Evolutionary conservation across 139 green algal species (phyloP).

Genomic region (Micractinium sp.): DNA sequence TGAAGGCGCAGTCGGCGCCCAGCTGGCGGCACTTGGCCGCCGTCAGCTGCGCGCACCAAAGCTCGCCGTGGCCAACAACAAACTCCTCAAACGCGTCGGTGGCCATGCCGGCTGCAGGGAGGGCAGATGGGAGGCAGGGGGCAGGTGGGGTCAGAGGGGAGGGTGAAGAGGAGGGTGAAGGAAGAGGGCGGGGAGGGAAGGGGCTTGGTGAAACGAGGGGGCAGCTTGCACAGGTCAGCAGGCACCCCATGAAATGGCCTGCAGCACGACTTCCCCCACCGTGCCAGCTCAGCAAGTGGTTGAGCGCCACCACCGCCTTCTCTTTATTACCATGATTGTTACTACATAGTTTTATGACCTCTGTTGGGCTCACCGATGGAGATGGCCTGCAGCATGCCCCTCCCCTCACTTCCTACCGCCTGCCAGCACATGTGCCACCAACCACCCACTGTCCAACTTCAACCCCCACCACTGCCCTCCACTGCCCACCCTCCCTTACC

Average conservation of each 20-base stretch:
- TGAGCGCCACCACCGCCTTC: no score
- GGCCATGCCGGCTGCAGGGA: constrained; percentile 78
- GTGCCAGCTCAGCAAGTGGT: no score
- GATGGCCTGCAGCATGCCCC: no score
- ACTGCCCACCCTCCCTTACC: constrained; percentile 43
- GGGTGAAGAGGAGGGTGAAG: no score
- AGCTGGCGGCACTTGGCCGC: constrained; percentile 67
- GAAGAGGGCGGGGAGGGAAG: background rate
- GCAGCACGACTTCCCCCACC: no score
- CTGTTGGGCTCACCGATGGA: constrained; percentile 64
- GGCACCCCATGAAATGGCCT: no score
- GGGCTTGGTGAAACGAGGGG: background rate
- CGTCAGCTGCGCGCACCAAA: constrained; percentile 95
- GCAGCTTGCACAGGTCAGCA: no score
- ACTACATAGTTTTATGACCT: no score
- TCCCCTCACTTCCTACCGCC: no score
- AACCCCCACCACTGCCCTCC: no score
- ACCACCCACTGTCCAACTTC: no score
- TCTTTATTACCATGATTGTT: no score
- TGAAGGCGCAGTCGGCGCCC: constrained; percentile 72
- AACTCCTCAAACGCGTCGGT: constrained; percentile 95
- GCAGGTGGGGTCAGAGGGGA: background rate
- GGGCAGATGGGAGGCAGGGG: background rate
- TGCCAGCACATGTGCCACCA: background rate
- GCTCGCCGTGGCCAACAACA: constrained; percentile 97